Evolutionary conservation across 306 rosid species (phyloP), one percentile per base, ranked within the genome.

Genomic region (Cotoneaster glaucophyllus): DNA sequence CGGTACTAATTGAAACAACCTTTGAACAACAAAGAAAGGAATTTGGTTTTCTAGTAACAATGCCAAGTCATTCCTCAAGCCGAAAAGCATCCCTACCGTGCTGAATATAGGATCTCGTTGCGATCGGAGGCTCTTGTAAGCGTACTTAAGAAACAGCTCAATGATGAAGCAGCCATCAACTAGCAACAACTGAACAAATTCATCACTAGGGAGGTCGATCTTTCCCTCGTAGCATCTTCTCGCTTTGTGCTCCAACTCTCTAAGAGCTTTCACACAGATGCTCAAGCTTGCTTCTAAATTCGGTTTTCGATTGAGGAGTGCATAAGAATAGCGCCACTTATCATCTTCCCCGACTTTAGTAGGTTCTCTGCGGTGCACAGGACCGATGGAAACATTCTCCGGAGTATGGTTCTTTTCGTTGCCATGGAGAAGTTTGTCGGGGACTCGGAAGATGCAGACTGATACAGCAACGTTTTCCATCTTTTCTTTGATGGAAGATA

Each of bases 151-250:
- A 80, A 90, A 82, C 1, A 90, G 82, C 82, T 90, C 95, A 12
- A 90, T 88, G 80, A 87, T 66, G 84, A 87, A 90, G 69, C 90
- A 84, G 29, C 86, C 83, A 80, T 90, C 95, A 50, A 90, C 53
- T 44, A 90, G 43, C 88, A 90, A 74, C 56, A 87, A 79, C 68
- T 77, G 81, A 34, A 79, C 62, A 62, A 87, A 87, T 3, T 81
- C n/a, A 31, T 86, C 21, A 43, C 77, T 69, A 2, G 44, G 6
- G 48, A 74, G 64, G 4, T 1, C 18, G 52, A 65, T 44, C 6
- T 61, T 19, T 66, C 75, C 81, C 32, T 44, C 71, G 24, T 87
- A 90, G 76, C 82, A 84, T 44, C 76, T 77, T 67, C 78, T 67
- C 13, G 84, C 83, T 54, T 88, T 75, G 69, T 78, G 81, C 78